A percentile compares a stretch with the other conserved stretches of the same genome.
Conservation (phyloP, 768 basidiomycete species). For the Porphyrellus cyaneotinctus region DNA sequence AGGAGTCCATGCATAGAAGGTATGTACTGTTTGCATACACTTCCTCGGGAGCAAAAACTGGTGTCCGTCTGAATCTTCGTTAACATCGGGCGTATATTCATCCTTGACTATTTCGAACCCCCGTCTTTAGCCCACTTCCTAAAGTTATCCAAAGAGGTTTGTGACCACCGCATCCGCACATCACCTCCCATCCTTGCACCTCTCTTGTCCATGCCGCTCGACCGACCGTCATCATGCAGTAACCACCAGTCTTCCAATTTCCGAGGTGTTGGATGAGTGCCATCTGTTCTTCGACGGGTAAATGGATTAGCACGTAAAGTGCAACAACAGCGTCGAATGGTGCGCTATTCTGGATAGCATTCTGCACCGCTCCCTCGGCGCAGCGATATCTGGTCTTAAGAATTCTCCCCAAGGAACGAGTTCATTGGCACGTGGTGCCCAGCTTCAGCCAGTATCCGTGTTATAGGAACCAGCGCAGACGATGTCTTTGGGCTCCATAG, state of each 20-base stretch:
- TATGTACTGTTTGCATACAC: constrained; percentile 10
- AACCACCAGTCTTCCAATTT: constrained; percentile 16
- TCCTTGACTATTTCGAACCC: constrained; percentile 10
- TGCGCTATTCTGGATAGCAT: not conserved
- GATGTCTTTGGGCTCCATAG: constrained; percentile 8
- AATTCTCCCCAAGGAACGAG: constrained; percentile 5
- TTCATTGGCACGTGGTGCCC: constrained; percentile 1
- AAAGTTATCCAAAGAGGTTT: constrained; percentile 7
- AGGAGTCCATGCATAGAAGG: not conserved
- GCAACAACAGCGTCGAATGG: constrained; percentile 2
- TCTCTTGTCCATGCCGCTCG: constrained; percentile 1
- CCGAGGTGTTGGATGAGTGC: constrained; percentile 11
- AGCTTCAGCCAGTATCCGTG: constrained; percentile 1
- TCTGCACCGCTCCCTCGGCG: not conserved
- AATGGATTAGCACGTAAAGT: constrained; percentile 5
- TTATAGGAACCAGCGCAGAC: constrained; percentile 3
- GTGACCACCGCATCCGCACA: constrained; percentile 6
- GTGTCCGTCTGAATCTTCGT: constrained; percentile 5
- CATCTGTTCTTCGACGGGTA: constrained; percentile 7
- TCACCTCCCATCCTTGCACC: not conserved
- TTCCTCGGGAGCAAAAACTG: constrained; percentile 7
- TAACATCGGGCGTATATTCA: not conserved
- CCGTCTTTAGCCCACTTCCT: constrained; percentile 6
- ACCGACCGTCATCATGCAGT: constrained; percentile 9
- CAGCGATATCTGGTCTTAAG: constrained; percentile 6